Conservation (phyloP, 2,329 filamentous ascomycete genomes). For the Cercospora brassicicola region DNA sequence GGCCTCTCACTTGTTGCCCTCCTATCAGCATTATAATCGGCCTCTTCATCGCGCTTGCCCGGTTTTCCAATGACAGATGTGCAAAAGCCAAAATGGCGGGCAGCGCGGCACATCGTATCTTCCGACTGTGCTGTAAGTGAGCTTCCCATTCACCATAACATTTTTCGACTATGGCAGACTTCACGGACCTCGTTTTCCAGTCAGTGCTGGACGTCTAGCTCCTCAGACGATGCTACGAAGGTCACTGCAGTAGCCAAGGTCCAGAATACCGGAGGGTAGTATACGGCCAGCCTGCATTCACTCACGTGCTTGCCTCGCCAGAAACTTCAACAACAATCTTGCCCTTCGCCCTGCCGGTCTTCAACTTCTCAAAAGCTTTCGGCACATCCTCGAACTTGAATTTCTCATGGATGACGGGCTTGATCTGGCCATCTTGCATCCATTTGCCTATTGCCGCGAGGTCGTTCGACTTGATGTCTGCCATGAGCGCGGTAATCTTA, state of each 20-base stretch:
- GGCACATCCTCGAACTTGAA: constrained; percentile 59
- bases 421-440: constrained; percentile 60
- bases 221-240: not conserved
- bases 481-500: constrained; percentile 42
- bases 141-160: too few relatives aligned
- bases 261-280: not conserved
- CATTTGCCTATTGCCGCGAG: constrained; percentile 53
- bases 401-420: constrained; percentile 55
- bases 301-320: not conserved
- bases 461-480: constrained; percentile 46
- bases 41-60: not conserved
- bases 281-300: not conserved
- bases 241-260: not conserved
- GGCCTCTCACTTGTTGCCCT: not conserved
- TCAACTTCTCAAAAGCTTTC: constrained; percentile 60
- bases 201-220: not conserved
- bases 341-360: constrained; percentile 56
- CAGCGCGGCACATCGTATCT: not conserved
- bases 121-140: not conserved
- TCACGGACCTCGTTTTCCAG: too few relatives aligned
- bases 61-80: not conserved
- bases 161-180: too few relatives aligned
- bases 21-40: not conserved
- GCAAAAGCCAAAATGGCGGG: not conserved
- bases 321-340: constrained; percentile 55